These are phyloP conservation scores for Cryptosporidium xiaoi DNA, from an alignment of 169 alveolate genomes.

Conservation along the genomic window DNA sequence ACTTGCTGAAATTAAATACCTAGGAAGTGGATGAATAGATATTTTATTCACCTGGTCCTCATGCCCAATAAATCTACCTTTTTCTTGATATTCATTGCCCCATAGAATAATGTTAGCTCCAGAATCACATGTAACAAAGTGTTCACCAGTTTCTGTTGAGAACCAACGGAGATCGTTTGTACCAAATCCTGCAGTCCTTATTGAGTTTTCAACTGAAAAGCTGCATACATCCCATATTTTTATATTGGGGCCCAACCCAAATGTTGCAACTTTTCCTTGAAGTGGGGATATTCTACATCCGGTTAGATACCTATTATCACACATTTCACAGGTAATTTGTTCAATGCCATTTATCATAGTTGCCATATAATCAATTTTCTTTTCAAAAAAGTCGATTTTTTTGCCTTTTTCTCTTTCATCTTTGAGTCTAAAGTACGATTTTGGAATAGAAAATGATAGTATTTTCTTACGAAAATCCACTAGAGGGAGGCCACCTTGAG, in stretches of 20 bases:
- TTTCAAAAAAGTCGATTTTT: constrained; percentile 13
- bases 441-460: constrained; percentile 19
- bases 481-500: constrained; percentile 37
- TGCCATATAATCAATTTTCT: background rate
- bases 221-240: constrained; percentile 41
- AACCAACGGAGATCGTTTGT: constrained; percentile 46
- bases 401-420: constrained; percentile 1
- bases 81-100: background rate
- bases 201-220: background rate
- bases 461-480: constrained; percentile 16
- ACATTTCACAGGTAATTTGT: constrained; percentile 35
- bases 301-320: constrained; percentile 35
- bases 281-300: constrained; percentile 52
- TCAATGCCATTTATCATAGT: background rate
- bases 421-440: constrained; percentile 44
- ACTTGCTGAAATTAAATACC: constrained; percentile 75
- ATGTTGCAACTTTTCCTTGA: constrained; percentile 39
- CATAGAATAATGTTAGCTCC: constrained; percentile 46
- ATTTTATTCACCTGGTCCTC: constrained; percentile 57
- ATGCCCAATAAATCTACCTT: constrained; percentile 12
- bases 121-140: constrained; percentile 44
- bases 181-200: background rate
- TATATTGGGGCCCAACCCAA: constrained; percentile 32
- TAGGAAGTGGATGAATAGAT: constrained; percentile 30
- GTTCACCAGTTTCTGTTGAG: background rate